phyloP scores from a whole-genome alignment of 306 rosid species.

The Carpinus fangiana region DNA sequence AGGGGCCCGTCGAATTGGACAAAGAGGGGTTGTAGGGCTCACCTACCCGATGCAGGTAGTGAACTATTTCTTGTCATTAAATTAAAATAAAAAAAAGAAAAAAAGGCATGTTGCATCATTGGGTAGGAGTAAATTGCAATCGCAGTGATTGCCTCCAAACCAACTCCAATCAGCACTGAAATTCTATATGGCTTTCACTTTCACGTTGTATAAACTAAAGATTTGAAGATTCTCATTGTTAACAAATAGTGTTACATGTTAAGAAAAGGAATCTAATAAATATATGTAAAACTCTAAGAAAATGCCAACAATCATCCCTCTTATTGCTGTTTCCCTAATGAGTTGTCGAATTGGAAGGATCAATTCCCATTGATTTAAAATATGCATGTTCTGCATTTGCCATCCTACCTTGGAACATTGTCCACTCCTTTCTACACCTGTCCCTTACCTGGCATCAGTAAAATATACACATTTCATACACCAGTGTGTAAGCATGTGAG shows the following conservation, averaged over 20 bases:
- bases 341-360: slow-evolving; percentile 47
- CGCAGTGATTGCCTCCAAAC: not conserved
- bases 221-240: slow-evolving; percentile 22
- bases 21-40: no score
- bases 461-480: slow-evolving; percentile 1
- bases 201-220: slow-evolving; percentile 14
- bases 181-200: slow-evolving; percentile 25
- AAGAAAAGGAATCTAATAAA: slow-evolving; percentile 23
- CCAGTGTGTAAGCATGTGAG: slow-evolving; percentile 1
- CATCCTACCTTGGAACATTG: slow-evolving; percentile 82
- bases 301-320: slow-evolving; percentile 20
- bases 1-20: no score
- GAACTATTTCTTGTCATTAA: no score
- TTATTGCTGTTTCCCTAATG: slow-evolving; percentile 32
- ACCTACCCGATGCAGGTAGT: no score
- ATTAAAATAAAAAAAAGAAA: no score
- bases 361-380: slow-evolving; percentile 56
- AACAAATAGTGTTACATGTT: slow-evolving; percentile 24
- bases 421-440: slow-evolving; percentile 94
- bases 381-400: slow-evolving; percentile 78
- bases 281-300: slow-evolving; percentile 27
- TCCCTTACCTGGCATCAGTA: slow-evolving; percentile 77
- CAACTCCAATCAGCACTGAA: slow-evolving; percentile 1
- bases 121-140: not conserved
- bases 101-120: no score